These are phyloP conservation scores for Hemileccinum rubropunctum DNA, from an alignment of 768 basidiomycete genomes.

Conservation along the genomic window DNA sequence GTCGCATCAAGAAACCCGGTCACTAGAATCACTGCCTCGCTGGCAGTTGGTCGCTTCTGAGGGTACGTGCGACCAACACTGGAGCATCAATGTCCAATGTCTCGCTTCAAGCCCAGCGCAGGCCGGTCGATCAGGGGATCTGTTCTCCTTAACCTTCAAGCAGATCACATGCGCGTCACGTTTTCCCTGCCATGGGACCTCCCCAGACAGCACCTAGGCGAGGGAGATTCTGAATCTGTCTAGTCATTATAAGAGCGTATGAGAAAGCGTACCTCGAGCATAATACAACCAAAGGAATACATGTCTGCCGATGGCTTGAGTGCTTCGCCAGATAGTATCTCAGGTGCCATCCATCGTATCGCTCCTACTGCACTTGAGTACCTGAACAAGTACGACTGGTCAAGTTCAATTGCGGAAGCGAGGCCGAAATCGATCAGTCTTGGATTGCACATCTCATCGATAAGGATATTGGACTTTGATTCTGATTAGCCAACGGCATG, in stretches of 20 bases:
- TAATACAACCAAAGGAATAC: slow-evolving; percentile 1
- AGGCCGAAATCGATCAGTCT: slow-evolving; percentile 1
- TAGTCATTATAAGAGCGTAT: neutral
- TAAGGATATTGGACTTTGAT: neutral
- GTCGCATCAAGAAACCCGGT: neutral
- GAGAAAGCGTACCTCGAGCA: neutral
- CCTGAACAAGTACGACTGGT: neutral
- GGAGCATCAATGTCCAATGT: neutral
- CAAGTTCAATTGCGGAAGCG: neutral
- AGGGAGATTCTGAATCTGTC: neutral
- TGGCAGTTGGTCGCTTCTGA: neutral
- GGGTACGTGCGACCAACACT: neutral
- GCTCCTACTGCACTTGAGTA: neutral
- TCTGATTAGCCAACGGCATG: neutral
- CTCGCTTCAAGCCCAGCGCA: neutral
- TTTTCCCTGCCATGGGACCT: neutral
- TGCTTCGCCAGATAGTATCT: neutral
- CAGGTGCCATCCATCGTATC: neutral
- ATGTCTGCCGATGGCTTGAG: neutral
- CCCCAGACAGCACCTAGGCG: neutral
- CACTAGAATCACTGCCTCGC: neutral
- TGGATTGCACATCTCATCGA: neutral
- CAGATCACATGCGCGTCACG: neutral
- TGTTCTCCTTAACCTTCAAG: slow-evolving; percentile 1
- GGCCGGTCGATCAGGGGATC: neutral